phyloP scores from a whole-genome alignment of 2,329 filamentous ascomycete species.

The Aspergillus ruber region DNA sequence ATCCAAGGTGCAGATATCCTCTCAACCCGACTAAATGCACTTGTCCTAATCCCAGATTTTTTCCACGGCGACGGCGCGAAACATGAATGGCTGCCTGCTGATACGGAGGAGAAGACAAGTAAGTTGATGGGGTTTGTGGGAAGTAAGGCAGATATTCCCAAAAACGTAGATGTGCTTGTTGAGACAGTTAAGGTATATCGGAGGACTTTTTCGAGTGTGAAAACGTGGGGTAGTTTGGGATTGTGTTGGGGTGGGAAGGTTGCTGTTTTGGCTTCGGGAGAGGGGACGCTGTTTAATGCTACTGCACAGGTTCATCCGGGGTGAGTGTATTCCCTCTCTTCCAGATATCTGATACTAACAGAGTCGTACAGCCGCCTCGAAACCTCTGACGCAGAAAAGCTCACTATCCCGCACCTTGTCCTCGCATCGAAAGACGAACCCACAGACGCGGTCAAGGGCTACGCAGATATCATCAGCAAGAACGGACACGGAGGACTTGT shows the following conservation, averaged over 20 bases:
- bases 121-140: constrained; percentile 54
- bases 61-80: constrained; percentile 41
- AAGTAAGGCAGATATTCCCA: constrained; percentile 27
- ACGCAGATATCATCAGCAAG: constrained; percentile 46
- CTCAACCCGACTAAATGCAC: constrained; percentile 28
- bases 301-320: constrained; percentile 33
- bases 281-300: constrained; percentile 48
- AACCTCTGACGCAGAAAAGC: constrained; percentile 51
- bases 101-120: constrained; percentile 59
- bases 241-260: constrained; percentile 68
- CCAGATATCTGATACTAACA: constrained; percentile 1
- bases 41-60: constrained; percentile 39
- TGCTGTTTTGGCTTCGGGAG: constrained; percentile 40
- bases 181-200: constrained; percentile 41
- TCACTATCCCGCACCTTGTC: constrained; percentile 57
- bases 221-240: constrained; percentile 57
- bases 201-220: constrained; percentile 49
- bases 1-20: constrained; percentile 60
- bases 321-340: constrained; percentile 17
- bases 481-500: constrained; percentile 52
- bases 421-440: constrained; percentile 62
- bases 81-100: constrained; percentile 51
- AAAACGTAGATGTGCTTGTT: constrained; percentile 28
- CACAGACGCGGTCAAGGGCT: constrained; percentile 45
- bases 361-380: constrained; percentile 35